A percentile compares a stretch with the other conserved stretches of the same genome.
Evolutionary conservation across 768 basidiomycete genomes (phyloP).

Genomic region (Mycena rebaudengoi): DNA sequence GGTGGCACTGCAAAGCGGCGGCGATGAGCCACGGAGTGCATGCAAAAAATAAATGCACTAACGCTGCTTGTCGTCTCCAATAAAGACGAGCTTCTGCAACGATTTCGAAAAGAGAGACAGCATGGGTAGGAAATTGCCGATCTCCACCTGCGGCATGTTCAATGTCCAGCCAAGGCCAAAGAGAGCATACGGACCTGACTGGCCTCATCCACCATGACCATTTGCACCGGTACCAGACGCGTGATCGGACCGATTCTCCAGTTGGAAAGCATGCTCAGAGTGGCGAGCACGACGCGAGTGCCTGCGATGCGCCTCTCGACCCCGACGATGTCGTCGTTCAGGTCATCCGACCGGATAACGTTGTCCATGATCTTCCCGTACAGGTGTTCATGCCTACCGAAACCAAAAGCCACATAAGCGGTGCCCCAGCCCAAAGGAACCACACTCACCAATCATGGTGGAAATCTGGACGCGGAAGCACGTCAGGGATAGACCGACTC

Average conservation of each 20-base stretch:
- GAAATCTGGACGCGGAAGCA: conserved; percentile 52
- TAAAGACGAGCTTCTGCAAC: conserved; percentile 55
- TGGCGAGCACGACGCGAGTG: conserved; percentile 69
- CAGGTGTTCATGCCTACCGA: conserved; percentile 78
- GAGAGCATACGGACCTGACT: conserved; percentile 50
- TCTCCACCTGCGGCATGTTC: conserved; percentile 25
- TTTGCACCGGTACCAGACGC: conserved; percentile 44
- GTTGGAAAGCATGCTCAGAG: conserved; percentile 69
- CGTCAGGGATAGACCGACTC: neutral
- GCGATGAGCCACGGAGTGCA: conserved; percentile 25
- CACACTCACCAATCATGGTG: conserved; percentile 65
- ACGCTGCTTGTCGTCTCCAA: conserved; percentile 54
- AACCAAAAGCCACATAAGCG: neutral
- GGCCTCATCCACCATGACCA: conserved; percentile 61
- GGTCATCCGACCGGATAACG: conserved; percentile 54
- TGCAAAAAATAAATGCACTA: neutral
- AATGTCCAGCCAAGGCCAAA: neutral
- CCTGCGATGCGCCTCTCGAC: conserved; percentile 40
- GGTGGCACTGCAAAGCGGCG: conserved; percentile 54
- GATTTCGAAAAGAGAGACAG: conserved; percentile 42
- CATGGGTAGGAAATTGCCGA: conserved; percentile 54
- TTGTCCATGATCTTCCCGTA: conserved; percentile 59
- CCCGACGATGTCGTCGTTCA: conserved; percentile 31
- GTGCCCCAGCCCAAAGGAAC: neutral
- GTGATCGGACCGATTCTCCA: conserved; percentile 32